These are phyloP conservation scores for Monosporascus sp. DNA, from an alignment of 2,329 filamentous ascomycete species.

Conservation along the genomic window DNA sequence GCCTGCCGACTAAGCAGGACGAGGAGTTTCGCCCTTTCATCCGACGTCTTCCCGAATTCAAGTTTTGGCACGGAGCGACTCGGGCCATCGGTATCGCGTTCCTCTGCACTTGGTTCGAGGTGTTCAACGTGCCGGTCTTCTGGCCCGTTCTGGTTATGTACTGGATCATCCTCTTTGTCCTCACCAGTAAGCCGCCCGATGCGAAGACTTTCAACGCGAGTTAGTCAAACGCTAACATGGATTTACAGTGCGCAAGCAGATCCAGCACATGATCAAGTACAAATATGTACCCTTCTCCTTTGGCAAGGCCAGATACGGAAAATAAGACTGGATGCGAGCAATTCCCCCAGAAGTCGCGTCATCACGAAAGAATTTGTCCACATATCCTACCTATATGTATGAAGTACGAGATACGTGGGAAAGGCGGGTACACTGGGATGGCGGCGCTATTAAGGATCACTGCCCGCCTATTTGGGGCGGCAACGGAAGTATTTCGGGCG, in stretches of 20 bases:
- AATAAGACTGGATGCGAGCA: conserved; percentile 46
- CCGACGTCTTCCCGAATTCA: conserved; percentile 93
- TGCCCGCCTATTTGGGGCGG: not conserved
- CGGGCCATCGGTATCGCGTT: conserved; percentile 80
- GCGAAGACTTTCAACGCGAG: not conserved
- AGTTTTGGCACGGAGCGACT: conserved; percentile 98
- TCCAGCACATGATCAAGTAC: conserved; percentile 99
- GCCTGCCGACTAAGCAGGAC: conserved; percentile 88
- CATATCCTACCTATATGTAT: not conserved
- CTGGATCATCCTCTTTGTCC: conserved; percentile 92
- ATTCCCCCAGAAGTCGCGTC: not conserved
- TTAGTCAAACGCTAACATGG: conserved; percentile 1
- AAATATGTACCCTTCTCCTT: conserved; percentile 93
- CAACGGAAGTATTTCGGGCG: not conserved
- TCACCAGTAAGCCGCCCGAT: conserved; percentile 70
- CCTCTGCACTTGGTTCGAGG: conserved; percentile 82
- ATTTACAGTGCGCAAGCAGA: conserved; percentile 85
- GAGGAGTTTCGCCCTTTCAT: conserved; percentile 99
- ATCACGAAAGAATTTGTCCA: not conserved
- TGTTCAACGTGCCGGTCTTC: conserved; percentile 97
- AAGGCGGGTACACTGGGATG: not conserved
- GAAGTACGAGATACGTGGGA: not conserved
- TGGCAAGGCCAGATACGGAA: conserved; percentile 78
- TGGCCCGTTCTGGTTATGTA: conserved; percentile 98
- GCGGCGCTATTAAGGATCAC: not conserved